These are phyloP conservation scores for Coniophora puteana DNA, from an alignment of 1,284 basidiomycete species.

Conservation along the genomic window DNA sequence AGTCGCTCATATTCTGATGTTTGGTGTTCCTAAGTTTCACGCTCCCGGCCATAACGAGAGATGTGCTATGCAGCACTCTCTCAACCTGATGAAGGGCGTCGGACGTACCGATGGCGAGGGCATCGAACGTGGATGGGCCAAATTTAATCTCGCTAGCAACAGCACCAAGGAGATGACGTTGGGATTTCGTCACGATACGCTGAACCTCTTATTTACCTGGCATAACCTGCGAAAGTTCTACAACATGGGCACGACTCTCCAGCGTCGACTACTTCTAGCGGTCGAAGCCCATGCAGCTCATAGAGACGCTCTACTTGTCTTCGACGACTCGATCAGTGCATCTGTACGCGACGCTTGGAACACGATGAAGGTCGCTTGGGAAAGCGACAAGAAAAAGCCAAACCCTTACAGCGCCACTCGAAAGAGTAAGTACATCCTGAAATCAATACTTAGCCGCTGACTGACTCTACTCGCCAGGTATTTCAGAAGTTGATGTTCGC, in stretches of 20 bases:
- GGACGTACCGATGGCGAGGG: background rate
- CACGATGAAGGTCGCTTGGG: background rate
- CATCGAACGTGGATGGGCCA: background rate
- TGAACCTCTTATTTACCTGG: too few species aligned
- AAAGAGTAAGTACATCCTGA: background rate
- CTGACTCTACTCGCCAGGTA: background rate
- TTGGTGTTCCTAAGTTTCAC: conserved; percentile 1
- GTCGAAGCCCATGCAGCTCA: too few species aligned
- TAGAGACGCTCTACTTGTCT: too few species aligned
- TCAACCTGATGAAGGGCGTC: conserved; percentile 4
- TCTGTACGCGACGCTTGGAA: too few species aligned
- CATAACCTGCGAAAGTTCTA: too few species aligned
- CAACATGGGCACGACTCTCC: too few species aligned
- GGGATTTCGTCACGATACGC: too few species aligned
- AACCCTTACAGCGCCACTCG: background rate
- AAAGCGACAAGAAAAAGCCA: background rate
- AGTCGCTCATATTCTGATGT: background rate
- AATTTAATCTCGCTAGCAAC: background rate
- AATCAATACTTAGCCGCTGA: background rate
- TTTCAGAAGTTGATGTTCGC: background rate
- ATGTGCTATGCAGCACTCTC: conserved; percentile 8
- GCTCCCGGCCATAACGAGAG: background rate
- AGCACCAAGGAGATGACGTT: too few species aligned
- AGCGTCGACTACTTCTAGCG: too few species aligned
- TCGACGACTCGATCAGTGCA: too few species aligned